phyloP scores from a whole-genome alignment of 192 early-diverging fungal species.

The Linnemannia hyalina region DNA sequence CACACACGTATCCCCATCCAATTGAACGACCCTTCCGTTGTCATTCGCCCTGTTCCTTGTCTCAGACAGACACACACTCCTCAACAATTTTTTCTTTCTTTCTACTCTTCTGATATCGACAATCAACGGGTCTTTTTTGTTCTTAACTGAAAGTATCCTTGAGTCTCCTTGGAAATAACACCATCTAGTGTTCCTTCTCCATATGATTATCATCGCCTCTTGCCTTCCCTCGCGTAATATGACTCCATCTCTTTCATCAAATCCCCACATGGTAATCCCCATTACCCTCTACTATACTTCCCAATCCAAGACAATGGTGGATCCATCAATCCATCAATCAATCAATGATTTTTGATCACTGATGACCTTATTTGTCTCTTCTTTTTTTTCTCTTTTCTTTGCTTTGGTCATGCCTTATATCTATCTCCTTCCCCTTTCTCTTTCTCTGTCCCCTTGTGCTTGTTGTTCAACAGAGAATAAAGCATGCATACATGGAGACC shows the following conservation, averaged over 20 bases:
- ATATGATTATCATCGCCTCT: neutral
- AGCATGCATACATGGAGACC: neutral
- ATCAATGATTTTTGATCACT: neutral
- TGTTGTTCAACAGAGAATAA: neutral
- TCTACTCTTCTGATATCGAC: too few relatives aligned
- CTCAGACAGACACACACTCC: neutral
- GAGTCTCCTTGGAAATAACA: neutral
- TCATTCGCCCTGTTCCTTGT: slow-evolving; percentile 1
- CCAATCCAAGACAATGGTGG: neutral
- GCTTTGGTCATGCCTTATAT: neutral
- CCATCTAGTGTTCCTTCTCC: neutral
- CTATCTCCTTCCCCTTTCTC: neutral
- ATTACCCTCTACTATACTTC: neutral
- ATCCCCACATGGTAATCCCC: neutral
- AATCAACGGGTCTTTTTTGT: neutral
- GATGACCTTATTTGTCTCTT: neutral
- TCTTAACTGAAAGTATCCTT: neutral
- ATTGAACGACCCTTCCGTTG: neutral
- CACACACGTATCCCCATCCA: neutral
- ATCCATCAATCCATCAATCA: neutral
- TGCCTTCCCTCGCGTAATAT: neutral
- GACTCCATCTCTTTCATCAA: neutral
- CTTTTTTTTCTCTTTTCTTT: neutral
- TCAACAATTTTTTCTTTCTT: too few relatives aligned
- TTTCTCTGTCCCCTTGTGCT: neutral